Evolutionary conservation across 2,329 filamentous ascomycete species (phyloP), one percentile per base, ranked within the genome.

Genomic region (Ophiostoma angusticollis): DNA sequence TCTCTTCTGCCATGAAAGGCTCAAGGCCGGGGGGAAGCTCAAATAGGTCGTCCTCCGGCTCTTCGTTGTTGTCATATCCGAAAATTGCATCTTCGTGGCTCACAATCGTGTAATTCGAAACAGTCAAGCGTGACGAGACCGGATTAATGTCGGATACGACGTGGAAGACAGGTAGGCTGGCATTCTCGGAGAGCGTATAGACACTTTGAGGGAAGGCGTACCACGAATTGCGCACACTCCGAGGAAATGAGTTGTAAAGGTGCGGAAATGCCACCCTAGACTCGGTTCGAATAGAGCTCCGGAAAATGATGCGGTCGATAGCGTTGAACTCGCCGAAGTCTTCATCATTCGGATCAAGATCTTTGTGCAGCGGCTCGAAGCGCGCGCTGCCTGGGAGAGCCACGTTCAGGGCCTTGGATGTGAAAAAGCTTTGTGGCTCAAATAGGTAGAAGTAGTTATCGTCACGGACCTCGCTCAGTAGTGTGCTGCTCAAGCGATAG

Each of bases 271-370:
- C 86, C 31, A 98, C 91, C 32, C 89, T 78, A 54, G 93, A 95
- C 61, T 98, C 91, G 8, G 89, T 98, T 50, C 89, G 78, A 48
- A 96, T 93, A 1, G 89, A 87, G 33, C 83, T 80, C 48, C 91
- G 82, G 70, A 98, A 98, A 50, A 98, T 98, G 61, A 98, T 98
- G 50, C 93, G 84, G 54, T 98, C 91, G 52, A 98, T 98, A 24
- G 91, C 91, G 55, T 98, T 98, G 70, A 98, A 98, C 60, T 98
- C 91, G 60, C 91, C 91, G 61, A 98, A 98, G 55, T 98, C 91
- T 59, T 98, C 91, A 50, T 96, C 89, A 52, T 98, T 98, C 2
- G 91, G 91, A 58, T 98, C 87, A 45, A 98, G 87, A 52, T 98
- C 91, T 62, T 98, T 98, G 68, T 95, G 98, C 16, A 98, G 60